Evolutionary conservation across 2,329 filamentous ascomycete species (phyloP), one percentile per base, ranked within the genome.

Genomic region (Paecilomyces dactylethromorphus): DNA sequence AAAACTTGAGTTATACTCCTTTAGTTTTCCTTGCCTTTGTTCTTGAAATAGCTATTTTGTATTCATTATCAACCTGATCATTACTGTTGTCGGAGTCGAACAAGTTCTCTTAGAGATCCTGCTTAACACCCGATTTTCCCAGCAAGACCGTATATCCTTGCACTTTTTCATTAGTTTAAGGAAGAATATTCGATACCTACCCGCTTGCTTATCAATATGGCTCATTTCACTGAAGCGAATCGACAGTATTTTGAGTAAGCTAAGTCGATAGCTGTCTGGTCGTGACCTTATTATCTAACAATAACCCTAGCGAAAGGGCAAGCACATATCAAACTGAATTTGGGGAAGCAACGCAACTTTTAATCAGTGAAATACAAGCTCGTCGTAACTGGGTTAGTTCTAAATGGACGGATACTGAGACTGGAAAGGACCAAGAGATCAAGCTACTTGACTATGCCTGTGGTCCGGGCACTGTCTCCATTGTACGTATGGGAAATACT

Each of bases 391-490:
- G 88, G 77, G 82, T 90, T 59, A 86, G 84, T 50, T 81, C 84
- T 24, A 78, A 82, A 57, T 86, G 84, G 73, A 65, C 59, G 12
- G 70, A 74, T 56, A 72, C 69, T 3, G 63, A 66, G 45, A 58
- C 64, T 10, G 67, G 64, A n/a, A 67, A 67, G 22, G 67, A 63
- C 18, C 66, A 68, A 26, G 64, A 66, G 32, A 59, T 85, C 50
- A 81, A 81, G 53, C 73, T 91, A 21, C 77, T 92, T 1, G 89
- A 92, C 69, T 92, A 92, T 72, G 89, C 89, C 15, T 92, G 89
- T 68, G 89, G 89, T 8, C 87, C 87, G 5, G 88, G 88, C 1
- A 73, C 84, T 57, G 78, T 90, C 62, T 87, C 87, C 12, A 80
- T 82, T 71, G 87, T 88, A 69, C 64, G 80, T 74, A 21, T 29